Conservation (phyloP, 371 early-diverging fungal genomes). For the Mortierella sp. region DNA sequence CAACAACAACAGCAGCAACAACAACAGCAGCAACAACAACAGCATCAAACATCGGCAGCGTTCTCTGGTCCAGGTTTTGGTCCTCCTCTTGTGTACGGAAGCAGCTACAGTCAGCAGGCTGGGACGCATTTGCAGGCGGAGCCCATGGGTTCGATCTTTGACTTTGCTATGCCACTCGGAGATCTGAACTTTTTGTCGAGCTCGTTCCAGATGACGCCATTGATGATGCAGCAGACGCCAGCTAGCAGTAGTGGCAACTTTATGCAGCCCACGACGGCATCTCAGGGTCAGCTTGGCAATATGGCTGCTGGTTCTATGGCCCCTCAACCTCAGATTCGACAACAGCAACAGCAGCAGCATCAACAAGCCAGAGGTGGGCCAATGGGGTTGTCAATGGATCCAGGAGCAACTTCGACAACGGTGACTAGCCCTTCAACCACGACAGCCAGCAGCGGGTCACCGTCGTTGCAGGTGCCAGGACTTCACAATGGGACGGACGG, state of each 20-base stretch:
- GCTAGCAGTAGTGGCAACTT: not conserved
- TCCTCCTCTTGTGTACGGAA: slow-evolving; percentile 41
- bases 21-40: slow-evolving; percentile 11
- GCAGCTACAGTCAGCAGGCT: slow-evolving; percentile 27
- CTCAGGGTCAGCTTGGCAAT: no score
- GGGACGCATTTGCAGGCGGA: slow-evolving; percentile 23
- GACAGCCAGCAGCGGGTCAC: slow-evolving; percentile 7
- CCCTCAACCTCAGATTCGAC: not conserved
- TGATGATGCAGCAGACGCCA: slow-evolving; percentile 25
- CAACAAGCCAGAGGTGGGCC: slow-evolving; percentile 1
- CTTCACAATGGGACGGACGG: not conserved
- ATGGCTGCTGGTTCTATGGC: slow-evolving; percentile 4
- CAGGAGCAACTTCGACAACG: not conserved
- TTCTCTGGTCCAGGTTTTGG: slow-evolving; percentile 25
- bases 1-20: slow-evolving; percentile 18
- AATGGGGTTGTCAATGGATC: not conserved
- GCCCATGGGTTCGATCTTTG: slow-evolving; percentile 45
- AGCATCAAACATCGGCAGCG: not conserved
- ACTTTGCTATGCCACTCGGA: slow-evolving; percentile 54
- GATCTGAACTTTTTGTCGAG: slow-evolving; percentile 53
- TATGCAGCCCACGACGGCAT: not conserved
- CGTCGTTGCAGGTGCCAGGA: slow-evolving; percentile 8
- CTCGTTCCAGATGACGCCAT: slow-evolving; percentile 50
- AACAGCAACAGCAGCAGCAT: slow-evolving; percentile 10
- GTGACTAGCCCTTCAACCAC: slow-evolving; percentile 3